Evolutionary conservation across 2,329 filamentous ascomycete species (phyloP).

Genomic region (Diplodia seriata): DNA sequence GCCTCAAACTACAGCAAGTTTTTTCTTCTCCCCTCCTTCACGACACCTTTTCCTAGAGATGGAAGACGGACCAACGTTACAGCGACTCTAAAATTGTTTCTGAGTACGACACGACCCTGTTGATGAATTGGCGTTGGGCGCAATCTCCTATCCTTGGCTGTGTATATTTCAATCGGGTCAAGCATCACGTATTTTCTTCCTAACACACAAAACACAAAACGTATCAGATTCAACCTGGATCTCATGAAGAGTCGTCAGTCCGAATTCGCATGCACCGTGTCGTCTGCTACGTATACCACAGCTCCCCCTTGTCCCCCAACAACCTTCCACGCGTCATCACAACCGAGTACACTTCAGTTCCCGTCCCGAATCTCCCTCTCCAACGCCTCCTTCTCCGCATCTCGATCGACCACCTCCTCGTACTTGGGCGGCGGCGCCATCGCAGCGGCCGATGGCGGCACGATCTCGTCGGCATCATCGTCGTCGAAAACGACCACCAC

Average conservation of each 20-base stretch:
- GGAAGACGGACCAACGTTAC: background rate
- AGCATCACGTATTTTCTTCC: background rate
- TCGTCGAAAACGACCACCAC: background rate
- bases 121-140: background rate
- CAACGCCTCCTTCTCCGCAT: background rate
- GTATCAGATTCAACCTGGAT: background rate
- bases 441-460: background rate
- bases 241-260: background rate
- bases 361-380: background rate
- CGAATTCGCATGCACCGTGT: background rate
- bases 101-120: background rate
- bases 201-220: background rate
- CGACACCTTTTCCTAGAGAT: background rate
- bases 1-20: background rate
- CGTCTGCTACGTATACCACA: background rate
- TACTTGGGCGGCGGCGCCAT: slow-evolving; percentile 11
- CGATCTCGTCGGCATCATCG: background rate
- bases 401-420: background rate
- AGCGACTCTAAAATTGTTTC: background rate
- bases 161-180: background rate
- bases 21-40: background rate
- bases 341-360: background rate
- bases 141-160: background rate
- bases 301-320: background rate
- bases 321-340: too few species aligned